phyloP scores from a whole-genome alignment of 768 basidiomycete genomes.

The Erythrobasidium yunnanense region DNA sequence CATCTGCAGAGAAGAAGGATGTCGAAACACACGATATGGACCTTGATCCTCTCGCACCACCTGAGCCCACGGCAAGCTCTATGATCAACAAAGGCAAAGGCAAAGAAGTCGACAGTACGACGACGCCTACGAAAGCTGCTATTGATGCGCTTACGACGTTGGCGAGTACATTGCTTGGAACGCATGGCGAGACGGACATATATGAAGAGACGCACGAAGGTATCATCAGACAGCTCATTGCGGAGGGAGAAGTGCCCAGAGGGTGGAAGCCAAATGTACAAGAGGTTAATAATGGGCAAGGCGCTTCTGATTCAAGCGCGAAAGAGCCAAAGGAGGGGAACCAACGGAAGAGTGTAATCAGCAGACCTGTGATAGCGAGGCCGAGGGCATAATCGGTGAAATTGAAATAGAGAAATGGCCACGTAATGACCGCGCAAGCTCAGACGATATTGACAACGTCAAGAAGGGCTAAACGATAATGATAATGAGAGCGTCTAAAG shows the following conservation, averaged over 20 bases:
- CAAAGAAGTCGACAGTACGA: conserved; percentile 36
- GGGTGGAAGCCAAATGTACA: conserved; percentile 27
- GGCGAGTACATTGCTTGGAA: conserved; percentile 72
- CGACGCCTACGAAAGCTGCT: background rate
- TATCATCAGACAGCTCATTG: conserved; percentile 62
- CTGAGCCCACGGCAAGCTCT: conserved; percentile 27
- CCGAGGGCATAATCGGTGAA: background rate
- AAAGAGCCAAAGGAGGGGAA: background rate
- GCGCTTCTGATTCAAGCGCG: background rate
- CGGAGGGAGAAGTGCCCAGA: conserved; percentile 57
- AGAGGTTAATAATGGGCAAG: background rate
- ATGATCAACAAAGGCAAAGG: conserved; percentile 32
- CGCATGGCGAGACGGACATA: conserved; percentile 67
- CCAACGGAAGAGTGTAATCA: background rate
- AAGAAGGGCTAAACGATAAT: no score
- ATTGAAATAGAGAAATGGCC: background rate
- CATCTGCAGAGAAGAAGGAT: conserved; percentile 23
- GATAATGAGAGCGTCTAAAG: no score
- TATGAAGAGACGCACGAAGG: conserved; percentile 79
- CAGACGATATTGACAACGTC: no score
- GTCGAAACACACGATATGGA: conserved; percentile 26
- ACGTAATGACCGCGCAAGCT: background rate
- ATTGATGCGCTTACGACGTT: conserved; percentile 70
- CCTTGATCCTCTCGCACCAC: background rate
- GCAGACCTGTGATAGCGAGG: conserved; percentile 2